A percentile compares a stretch with the other conserved stretches of the same genome.
Evolutionary conservation across 2,329 filamentous ascomycete species (phyloP).

Genomic region (Proliferodiscus dingleyae): DNA sequence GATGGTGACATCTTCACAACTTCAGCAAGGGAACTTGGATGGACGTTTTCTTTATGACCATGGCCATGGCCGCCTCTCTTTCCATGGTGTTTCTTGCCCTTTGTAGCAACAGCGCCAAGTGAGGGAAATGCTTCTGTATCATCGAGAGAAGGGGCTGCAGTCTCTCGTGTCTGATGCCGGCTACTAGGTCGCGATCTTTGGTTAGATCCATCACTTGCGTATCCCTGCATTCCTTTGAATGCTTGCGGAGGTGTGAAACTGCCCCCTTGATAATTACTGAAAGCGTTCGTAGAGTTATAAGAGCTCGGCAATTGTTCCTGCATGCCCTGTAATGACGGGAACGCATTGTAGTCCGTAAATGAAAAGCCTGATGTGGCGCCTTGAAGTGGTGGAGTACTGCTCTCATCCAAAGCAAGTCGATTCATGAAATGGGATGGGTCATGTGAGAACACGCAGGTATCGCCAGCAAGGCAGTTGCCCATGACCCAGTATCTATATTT

Average conservation of each 20-base stretch:
- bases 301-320: constrained; percentile 55
- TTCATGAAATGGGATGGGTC: constrained; percentile 84
- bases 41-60: constrained; percentile 59
- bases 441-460: constrained; percentile 95
- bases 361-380: constrained; percentile 61
- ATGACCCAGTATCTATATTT: constrained; percentile 80
- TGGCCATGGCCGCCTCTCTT: constrained; percentile 82
- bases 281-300: constrained; percentile 35
- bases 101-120: constrained; percentile 69
- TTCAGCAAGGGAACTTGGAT: constrained; percentile 80
- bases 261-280: constrained; percentile 46
- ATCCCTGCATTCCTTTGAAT: constrained; percentile 57
- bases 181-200: constrained; percentile 80
- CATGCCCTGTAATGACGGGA: constrained; percentile 67
- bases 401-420: constrained; percentile 69
- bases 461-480: constrained; percentile 89
- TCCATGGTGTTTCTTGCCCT: constrained; percentile 88
- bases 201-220: constrained; percentile 56
- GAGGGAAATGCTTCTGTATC: constrained; percentile 95
- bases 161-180: constrained; percentile 60
- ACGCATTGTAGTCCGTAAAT: constrained; percentile 77
- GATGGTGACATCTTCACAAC: constrained; percentile 94
- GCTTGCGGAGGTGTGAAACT: constrained; percentile 64
- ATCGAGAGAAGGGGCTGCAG: constrained; percentile 72
- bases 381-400: constrained; percentile 58